A percentile compares a stretch with the other conserved stretches of the same genome.
These are phyloP conservation scores for Peronospora belbahrii DNA, from an alignment of 352 stramenopile genomes.

Conservation along the genomic window DNA sequence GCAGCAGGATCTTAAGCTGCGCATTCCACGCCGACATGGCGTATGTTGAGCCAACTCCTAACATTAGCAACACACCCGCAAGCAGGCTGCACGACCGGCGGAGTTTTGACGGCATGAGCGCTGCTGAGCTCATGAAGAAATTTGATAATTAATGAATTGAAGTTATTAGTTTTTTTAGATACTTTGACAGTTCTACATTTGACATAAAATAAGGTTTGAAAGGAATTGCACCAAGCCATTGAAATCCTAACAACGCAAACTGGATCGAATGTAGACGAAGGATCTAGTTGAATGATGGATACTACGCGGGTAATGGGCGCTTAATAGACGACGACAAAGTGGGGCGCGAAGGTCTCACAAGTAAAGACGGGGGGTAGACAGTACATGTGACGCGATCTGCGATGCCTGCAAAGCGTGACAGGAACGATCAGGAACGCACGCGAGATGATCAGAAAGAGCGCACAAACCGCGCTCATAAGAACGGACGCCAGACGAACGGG, in stretches of 20 bases:
- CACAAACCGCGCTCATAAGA: conserved; percentile 49
- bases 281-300: no score
- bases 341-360: no score
- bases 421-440: conserved; percentile 36
- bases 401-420: conserved; percentile 49
- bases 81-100: conserved; percentile 39
- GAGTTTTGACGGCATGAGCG: conserved; percentile 9
- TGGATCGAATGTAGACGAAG: no score
- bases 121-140: conserved; percentile 11
- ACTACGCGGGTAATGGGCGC: no score
- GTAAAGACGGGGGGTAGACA: conserved; percentile 70
- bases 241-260: no score
- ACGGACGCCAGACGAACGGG: conserved; percentile 51
- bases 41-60: conserved; percentile 70
- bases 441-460: conserved; percentile 47
- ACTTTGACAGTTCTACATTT: background rate
- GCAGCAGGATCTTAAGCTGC: conserved; percentile 67
- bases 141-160: no score
- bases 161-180: background rate
- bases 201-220: no score
- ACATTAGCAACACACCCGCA: conserved; percentile 56
- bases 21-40: conserved; percentile 79
- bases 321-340: no score
- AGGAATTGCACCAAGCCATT: no score
- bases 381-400: conserved; percentile 63